Evolutionary conservation across 345 rosid species (phyloP), one percentile per base, ranked within the genome.

Genomic region (Syzygium aqueum): DNA sequence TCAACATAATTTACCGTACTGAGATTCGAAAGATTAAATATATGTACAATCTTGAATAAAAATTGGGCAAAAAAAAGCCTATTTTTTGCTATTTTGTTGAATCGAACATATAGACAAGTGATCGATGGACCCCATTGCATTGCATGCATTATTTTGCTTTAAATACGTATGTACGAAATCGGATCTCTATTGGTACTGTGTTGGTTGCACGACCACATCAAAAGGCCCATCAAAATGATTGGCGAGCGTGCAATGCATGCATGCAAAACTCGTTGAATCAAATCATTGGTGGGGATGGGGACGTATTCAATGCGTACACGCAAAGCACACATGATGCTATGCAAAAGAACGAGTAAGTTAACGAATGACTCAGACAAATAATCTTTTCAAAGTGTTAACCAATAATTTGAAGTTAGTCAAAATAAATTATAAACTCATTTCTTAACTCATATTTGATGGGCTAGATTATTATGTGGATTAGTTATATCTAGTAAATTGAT

Each of bases 371-470:
- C 0, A n/a, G 40, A 65, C 0, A 67, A 67, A 67, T 5, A 30
- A 33, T 67, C 3, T 33, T 33, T 67, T 9, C 25, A 0, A 19
- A 33, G 46, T 33, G 23, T 33, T 0, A 0, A 19, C 2, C 23
- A 7, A 33, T 33, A 37, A 19, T 21, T 22, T 6, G 22, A 53
- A 53, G 0, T 22, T 43, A 43, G 46, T 43, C 7, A 43, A 43
- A 43, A 43, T 43, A 1, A 7, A 43, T 43, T 43, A 43, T 43
- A 43, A 40, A 43, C 1, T 43, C 46, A 43, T 43, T 43, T 43
- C 46, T 43, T 43, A 43, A 43, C 46, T 43, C 1, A 43, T 43
- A 43, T 43, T 43, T 43, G 46, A 43, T 40, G 43, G 43, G 43
- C 43, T 40, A 40, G 43, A 40, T 40, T 40, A 40, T 40, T 40